A percentile compares a stretch with the other conserved stretches of the same genome.
Evolutionary conservation across 805 yeast genomes (phyloP).

Genomic region (Tetrapisispora iriomotensis): DNA sequence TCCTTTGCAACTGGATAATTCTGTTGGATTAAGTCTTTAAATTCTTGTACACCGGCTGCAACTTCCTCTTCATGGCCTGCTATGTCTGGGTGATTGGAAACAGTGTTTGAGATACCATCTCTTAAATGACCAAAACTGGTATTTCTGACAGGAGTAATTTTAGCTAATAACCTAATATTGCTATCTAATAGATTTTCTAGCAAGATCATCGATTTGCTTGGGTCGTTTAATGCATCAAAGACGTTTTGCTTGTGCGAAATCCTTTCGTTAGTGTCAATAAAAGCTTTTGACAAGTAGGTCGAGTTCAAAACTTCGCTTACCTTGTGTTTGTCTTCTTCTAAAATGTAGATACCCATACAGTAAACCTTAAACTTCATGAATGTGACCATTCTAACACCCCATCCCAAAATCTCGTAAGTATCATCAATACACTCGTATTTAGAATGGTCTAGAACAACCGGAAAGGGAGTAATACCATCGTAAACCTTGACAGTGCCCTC

Average conservation of each 20-base stretch:
- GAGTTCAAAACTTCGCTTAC: slow-evolving; percentile 37
- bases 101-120: slow-evolving; percentile 80
- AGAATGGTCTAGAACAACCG: not conserved
- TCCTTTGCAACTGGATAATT: slow-evolving; percentile 71
- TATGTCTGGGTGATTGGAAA: slow-evolving; percentile 55
- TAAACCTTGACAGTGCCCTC: not conserved
- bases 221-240: slow-evolving; percentile 39
- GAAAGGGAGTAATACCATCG: slow-evolving; percentile 1
- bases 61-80: slow-evolving; percentile 39
- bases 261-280: slow-evolving; percentile 28
- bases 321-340: slow-evolving; percentile 38
- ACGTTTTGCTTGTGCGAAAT: slow-evolving; percentile 35
- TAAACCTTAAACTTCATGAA: slow-evolving; percentile 77
- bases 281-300: slow-evolving; percentile 30
- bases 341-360: slow-evolving; percentile 74
- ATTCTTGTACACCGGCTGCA: slow-evolving; percentile 57
- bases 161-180: slow-evolving; percentile 53
- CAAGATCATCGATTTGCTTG: slow-evolving; percentile 41
- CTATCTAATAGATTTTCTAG: slow-evolving; percentile 48
- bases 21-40: slow-evolving; percentile 50
- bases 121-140: slow-evolving; percentile 85
- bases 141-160: slow-evolving; percentile 79
- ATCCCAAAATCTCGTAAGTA: slow-evolving; percentile 54
- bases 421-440: slow-evolving; percentile 1
- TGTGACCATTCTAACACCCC: slow-evolving; percentile 77